Conservation (phyloP, 2,329 filamentous ascomycete species). For the Periglandula ipomoeae region DNA sequence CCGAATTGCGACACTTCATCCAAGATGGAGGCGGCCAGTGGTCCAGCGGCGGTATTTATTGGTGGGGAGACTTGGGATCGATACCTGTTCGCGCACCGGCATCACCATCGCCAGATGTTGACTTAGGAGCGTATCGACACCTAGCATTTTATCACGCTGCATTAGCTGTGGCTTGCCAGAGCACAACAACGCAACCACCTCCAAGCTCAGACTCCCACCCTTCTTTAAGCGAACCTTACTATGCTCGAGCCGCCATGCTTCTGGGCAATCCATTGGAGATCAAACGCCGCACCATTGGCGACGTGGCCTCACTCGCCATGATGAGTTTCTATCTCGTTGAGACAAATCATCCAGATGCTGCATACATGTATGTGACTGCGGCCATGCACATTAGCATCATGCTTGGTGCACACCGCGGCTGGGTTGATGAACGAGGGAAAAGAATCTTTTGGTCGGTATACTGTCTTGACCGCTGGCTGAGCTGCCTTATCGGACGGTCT, state of each 20-base stretch:
- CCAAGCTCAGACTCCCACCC: constrained; percentile 19
- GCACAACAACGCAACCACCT: constrained; percentile 6
- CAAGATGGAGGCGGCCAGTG: constrained; percentile 34
- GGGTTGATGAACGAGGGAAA: constrained; percentile 33
- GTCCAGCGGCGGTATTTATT: constrained; percentile 37
- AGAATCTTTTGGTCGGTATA: constrained; percentile 44
- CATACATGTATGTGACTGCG: constrained; percentile 36
- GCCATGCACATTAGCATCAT: constrained; percentile 40
- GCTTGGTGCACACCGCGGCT: constrained; percentile 37
- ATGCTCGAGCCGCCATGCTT: constrained; percentile 32
- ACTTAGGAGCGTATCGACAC: constrained; percentile 23
- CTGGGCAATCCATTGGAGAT: constrained; percentile 39
- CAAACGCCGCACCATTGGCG: constrained; percentile 28
- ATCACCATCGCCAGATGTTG: constrained; percentile 13
- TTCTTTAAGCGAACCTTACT: constrained; percentile 33
- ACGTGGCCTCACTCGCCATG: constrained; percentile 35
- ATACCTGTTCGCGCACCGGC: constrained; percentile 18
- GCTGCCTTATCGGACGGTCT: constrained; percentile 40
- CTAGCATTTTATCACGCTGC: constrained; percentile 37
- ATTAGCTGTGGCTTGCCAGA: constrained; percentile 29
- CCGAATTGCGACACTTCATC: constrained; percentile 32
- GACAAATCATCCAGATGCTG: constrained; percentile 38
- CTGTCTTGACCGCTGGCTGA: constrained; percentile 38
- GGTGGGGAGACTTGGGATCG: constrained; percentile 33
- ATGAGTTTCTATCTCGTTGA: constrained; percentile 41